Evolutionary conservation across 176 grass and related monocot species (phyloP).

Genomic region (Triticum aestivum): IWGSC_CS_RefSeq_v2.1 NC_057804.1:2361855-2362354

Average conservation of each 20-base stretch:
- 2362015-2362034: background rate
- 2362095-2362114: background rate
- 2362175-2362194: background rate
- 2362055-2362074: background rate
- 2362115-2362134: background rate
- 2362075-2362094: background rate
- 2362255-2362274: background rate
- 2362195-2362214: background rate
- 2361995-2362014: background rate
- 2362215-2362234: slow-evolving; percentile 12
- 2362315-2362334: background rate
- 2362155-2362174: background rate
- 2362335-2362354: background rate
- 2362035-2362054: background rate
- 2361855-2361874: too few species aligned
- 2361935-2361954: background rate
- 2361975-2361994: background rate
- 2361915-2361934: background rate
- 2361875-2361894: too few species aligned
- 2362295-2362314: slow-evolving; percentile 25
- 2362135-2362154: background rate
- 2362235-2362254: slow-evolving; percentile 31
- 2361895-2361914: too few species aligned
- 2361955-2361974: background rate
- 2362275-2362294: background rate